Evolutionary conservation across 495 filamentous ascomycete species (phyloP).

Genomic region (Talaromyces wortmannii): DNA sequence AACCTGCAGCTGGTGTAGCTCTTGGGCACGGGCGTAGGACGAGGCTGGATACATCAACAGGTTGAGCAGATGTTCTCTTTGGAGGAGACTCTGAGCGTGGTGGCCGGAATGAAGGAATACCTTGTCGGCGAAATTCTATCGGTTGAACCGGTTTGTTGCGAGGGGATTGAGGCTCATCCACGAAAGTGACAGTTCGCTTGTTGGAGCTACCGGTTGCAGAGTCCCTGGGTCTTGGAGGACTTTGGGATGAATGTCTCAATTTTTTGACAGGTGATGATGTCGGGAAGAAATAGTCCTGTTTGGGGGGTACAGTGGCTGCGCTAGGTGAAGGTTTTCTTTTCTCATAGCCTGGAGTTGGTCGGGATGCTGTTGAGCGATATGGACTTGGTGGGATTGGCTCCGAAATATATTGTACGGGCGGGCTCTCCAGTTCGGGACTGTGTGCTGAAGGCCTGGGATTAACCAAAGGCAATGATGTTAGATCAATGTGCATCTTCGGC

Average conservation of each 20-base stretch:
- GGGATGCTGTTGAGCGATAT: no score
- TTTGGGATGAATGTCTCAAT: background rate
- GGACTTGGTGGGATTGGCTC: background rate
- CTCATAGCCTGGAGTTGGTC: background rate
- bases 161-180: constrained; percentile 7
- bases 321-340: background rate
- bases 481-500: background rate
- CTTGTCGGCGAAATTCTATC: background rate
- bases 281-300: background rate
- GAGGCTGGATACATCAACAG: constrained; percentile 7
- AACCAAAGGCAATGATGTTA: background rate
- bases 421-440: background rate
- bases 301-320: background rate
- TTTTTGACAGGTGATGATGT: background rate
- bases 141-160: background rate
- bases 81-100: background rate
- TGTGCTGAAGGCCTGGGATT: background rate
- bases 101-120: background rate
- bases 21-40: constrained; percentile 50
- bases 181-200: constrained; percentile 19
- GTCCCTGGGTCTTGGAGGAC: background rate
- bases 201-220: background rate
- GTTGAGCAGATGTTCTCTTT: background rate
- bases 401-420: background rate
- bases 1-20: constrained; percentile 34